These are phyloP conservation scores for Corchorus olitorius DNA, from an alignment of 345 rosid species.

Conservation along the genomic window DNA sequence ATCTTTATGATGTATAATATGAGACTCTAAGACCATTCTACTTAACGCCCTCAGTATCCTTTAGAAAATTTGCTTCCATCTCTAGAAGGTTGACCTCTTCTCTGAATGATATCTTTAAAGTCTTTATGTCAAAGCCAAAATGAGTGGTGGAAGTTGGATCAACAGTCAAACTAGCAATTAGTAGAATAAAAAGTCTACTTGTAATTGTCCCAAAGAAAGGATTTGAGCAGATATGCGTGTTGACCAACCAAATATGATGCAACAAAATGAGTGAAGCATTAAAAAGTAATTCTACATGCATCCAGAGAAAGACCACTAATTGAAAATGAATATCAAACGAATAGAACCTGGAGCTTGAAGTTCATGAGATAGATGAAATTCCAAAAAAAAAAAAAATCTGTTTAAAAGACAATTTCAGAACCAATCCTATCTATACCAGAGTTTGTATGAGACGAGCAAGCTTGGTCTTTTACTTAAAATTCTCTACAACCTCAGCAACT, in stretches of 20 bases:
- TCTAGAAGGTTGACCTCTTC: slow-evolving; percentile 1
- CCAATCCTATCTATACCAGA: neutral
- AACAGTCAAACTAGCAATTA: neutral
- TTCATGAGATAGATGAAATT: neutral
- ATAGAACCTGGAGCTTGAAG: neutral
- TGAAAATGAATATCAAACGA: neutral
- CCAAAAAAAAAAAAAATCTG: neutral
- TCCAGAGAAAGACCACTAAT: neutral
- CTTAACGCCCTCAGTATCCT: neutral
- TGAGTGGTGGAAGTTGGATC: neutral
- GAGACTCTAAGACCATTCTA: neutral
- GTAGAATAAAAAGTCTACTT: too few species aligned
- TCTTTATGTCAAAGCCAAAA: slow-evolving; percentile 2
- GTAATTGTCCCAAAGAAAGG: slow-evolving; percentile 3
- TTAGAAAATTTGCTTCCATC: neutral
- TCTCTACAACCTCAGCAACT: neutral
- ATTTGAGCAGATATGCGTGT: neutral
- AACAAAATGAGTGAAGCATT: neutral
- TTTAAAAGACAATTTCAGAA: neutral
- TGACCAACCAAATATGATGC: slow-evolving; percentile 4
- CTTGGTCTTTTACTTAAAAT: neutral
- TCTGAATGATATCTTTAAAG: neutral
- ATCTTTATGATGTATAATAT: neutral
- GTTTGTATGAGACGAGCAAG: neutral
- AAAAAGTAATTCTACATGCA: neutral